phyloP scores from a whole-genome alignment of 441 rosid species.

The Pelargonium citronellum region DNA sequence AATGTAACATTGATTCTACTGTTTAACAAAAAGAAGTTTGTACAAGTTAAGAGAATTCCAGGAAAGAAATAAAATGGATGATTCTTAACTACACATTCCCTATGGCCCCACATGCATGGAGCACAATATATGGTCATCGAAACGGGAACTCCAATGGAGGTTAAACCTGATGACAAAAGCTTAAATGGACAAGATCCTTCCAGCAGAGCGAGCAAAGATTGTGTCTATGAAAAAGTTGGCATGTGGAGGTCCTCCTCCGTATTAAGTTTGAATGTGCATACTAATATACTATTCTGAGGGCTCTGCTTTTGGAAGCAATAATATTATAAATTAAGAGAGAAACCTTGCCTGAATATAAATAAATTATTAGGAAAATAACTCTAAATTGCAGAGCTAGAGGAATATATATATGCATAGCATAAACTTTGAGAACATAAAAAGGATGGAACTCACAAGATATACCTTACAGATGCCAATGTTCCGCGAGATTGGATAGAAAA shows the following conservation, averaged over 20 bases:
- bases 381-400: neutral
- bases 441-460: neutral
- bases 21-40: neutral
- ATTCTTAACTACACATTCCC: constrained; percentile 23
- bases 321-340: neutral
- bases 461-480: constrained; percentile 2
- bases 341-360: neutral
- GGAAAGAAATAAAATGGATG: constrained; percentile 34
- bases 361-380: neutral
- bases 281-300: neutral
- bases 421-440: constrained; percentile 3
- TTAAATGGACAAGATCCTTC: constrained; percentile 35
- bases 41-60: constrained; percentile 17
- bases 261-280: neutral
- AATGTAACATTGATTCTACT: neutral
- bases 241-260: constrained; percentile 2
- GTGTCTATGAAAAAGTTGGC: constrained; percentile 33
- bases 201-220: constrained; percentile 29
- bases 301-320: neutral
- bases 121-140: constrained; percentile 4
- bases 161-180: constrained; percentile 46
- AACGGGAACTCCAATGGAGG: constrained; percentile 33
- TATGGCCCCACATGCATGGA: constrained; percentile 20
- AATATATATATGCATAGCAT: constrained; percentile 7
- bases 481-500: neutral